phyloP scores from a whole-genome alignment of 352 stramenopile genomes.

The Pilasporangium apinafurcum region DNA sequence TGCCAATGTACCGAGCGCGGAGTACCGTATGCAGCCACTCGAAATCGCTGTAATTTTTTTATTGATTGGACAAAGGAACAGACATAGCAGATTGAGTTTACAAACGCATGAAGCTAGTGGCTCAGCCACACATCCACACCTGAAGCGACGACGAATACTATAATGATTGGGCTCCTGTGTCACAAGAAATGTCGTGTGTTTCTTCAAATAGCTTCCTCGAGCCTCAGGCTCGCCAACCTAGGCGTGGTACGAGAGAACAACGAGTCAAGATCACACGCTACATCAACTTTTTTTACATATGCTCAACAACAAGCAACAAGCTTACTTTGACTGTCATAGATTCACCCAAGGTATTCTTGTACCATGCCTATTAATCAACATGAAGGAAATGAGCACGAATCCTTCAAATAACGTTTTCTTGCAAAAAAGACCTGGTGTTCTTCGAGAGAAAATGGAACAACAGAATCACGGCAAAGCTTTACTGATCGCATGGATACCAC shows the following conservation, averaged over 20 bases:
- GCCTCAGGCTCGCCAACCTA: constrained; percentile 49
- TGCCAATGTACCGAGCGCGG: constrained; percentile 48
- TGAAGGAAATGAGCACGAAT: neutral
- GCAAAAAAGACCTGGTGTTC: constrained; percentile 22
- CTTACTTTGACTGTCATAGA: too few relatives aligned
- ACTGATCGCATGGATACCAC: constrained; percentile 27
- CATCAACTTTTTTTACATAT: constrained; percentile 6
- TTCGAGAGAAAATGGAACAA: too few relatives aligned
- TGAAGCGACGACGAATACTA: constrained; percentile 51
- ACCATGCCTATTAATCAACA: neutral
- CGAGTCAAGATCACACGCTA: constrained; percentile 7
- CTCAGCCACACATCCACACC: constrained; percentile 10
- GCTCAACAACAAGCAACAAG: constrained; percentile 2
- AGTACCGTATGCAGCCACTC: constrained; percentile 64
- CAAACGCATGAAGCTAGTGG: neutral
- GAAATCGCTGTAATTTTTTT: constrained; percentile 54
- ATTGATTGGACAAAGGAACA: neutral
- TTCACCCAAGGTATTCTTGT: too few relatives aligned
- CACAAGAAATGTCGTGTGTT: constrained; percentile 67
- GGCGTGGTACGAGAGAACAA: too few relatives aligned
- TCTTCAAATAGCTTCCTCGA: constrained; percentile 56
- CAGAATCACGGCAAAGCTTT: constrained; percentile 14
- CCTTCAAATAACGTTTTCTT: too few relatives aligned
- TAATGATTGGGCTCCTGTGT: constrained; percentile 18
- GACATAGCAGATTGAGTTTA: neutral